Percentiles rank a stretch among this genome's conserved stretches.
Conservation (phyloP, 805 yeast genomes). For the Myxozyma melibiosi region DNA sequence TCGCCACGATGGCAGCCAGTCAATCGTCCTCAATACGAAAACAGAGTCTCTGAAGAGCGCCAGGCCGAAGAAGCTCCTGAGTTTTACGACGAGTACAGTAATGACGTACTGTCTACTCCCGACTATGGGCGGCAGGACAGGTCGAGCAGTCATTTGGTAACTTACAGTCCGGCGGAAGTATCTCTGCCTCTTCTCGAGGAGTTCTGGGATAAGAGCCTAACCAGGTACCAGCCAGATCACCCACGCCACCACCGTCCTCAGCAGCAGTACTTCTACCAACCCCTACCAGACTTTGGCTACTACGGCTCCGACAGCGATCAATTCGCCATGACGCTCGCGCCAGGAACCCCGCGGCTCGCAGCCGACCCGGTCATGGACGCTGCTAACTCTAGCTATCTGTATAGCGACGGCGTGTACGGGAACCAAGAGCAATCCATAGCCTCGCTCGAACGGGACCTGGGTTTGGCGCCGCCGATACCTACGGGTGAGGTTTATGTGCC, state of each 20-base stretch:
- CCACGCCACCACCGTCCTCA: not conserved
- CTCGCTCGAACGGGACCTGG: constrained; percentile 3
- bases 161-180: not conserved
- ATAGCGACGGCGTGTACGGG: not conserved
- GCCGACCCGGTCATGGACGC: not conserved
- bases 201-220: not conserved
- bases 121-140: no score
- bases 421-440: not conserved
- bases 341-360: not conserved
- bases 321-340: not conserved
- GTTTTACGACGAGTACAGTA: no score
- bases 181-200: not conserved
- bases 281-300: not conserved
- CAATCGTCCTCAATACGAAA: no score
- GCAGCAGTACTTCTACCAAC: not conserved
- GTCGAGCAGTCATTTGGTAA: no score
- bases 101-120: no score
- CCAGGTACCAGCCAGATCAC: not conserved
- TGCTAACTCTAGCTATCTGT: constrained; percentile 1
- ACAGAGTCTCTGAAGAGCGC: no score
- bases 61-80: no score
- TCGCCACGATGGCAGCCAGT: no score
- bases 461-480: not conserved
- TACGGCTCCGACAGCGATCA: not conserved
- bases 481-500: no score